A percentile compares a stretch with the other conserved stretches of the same genome.
These are phyloP conservation scores for Canavalia gladiata DNA, from an alignment of 306 rosid species.

Conservation along the genomic window DNA sequence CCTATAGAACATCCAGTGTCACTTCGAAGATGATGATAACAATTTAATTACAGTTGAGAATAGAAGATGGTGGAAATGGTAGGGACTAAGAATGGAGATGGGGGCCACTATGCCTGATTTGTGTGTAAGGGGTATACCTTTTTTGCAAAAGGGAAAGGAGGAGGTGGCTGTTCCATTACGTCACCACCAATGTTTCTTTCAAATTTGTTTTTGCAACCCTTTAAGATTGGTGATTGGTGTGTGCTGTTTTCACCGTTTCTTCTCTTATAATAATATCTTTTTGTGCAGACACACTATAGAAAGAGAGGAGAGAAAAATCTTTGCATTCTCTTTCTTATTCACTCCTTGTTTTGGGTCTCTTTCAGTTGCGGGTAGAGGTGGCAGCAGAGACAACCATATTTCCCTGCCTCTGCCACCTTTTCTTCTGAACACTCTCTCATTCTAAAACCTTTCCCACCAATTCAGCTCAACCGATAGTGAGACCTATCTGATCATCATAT, in stretches of 20 bases:
- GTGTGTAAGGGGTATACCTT: conserved; percentile 31
- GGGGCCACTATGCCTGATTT: conserved; percentile 56
- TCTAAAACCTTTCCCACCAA: conserved; percentile 69
- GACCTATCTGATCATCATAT: not conserved
- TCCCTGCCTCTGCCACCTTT: conserved; percentile 57
- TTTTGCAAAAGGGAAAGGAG: conserved; percentile 33
- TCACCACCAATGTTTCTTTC: conserved; percentile 56
- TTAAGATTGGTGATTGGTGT: conserved; percentile 60
- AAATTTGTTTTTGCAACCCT: conserved; percentile 44
- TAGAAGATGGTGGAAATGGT: conserved; percentile 58
- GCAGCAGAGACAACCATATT: conserved; percentile 41
- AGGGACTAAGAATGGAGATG: conserved; percentile 61
- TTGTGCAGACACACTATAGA: not conserved
- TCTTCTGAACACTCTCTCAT: conserved; percentile 50
- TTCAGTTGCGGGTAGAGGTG: conserved; percentile 74
- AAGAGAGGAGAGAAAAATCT: conserved; percentile 41
- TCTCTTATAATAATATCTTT: not conserved
- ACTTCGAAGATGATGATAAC: conserved; percentile 51
- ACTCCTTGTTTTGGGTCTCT: conserved; percentile 51
- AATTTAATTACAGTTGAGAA: conserved; percentile 54
- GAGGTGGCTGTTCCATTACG: conserved; percentile 69
- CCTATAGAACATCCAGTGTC: conserved; percentile 47
- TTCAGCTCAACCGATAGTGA: conserved; percentile 63
- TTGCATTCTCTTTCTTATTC: not conserved
- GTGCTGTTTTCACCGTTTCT: conserved; percentile 47